Base-by-base conservation (phyloP, 768 basidiomycete genomes). In the Calocybe indica region DNA sequence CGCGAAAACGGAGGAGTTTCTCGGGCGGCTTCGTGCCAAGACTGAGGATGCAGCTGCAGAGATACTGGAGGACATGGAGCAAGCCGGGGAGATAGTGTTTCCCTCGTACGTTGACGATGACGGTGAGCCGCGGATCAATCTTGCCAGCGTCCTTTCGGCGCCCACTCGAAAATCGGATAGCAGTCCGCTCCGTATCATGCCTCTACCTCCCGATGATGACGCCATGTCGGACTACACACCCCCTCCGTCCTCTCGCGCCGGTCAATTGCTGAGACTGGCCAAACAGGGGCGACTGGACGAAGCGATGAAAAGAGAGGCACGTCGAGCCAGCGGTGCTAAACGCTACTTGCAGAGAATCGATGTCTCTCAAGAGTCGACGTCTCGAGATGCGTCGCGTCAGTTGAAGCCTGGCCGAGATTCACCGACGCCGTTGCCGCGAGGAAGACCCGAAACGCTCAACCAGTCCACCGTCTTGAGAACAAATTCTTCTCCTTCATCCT, bases 21-120 rank as follows among this genome's bases (percentile, higher is more conserved):
- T 74, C 52, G 54, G 52, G 41, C 55, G 55, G 47, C 75, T 71
- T 72, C 64, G 62, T 14, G 55, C 68, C 46, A 64, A 56, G 22
- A 69, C 70, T 2, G 68, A 70, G 48, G 55, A 38, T 37, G 53
- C 38, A 30, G 49, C 47, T 36, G 52, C 41, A 12, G 50, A 48
- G 46, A 34, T 58, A 12, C 31, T 43, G 28, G 52, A 52, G 7
- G 52, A 52, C n/a, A 48, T 54, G 51, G 55, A 49, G 46, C 34
- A 43, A 32, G 40, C 30, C 11, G 50, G 54, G 7, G 31, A 38
- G 10, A 38, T 28, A n/a, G 31, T 22, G 4, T 22, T 22, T 22
- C 22, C 22, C 22, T 22, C 22, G 22, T 22, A 22, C 22, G 22
- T 22, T 22, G 22, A 22, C 22, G 22, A 22, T 4, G 22, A 15